A percentile compares a stretch with the other conserved stretches of the same genome.
Evolutionary conservation across 352 stramenopile species (phyloP).

Genomic region (Globisporangium nagaii): DNA sequence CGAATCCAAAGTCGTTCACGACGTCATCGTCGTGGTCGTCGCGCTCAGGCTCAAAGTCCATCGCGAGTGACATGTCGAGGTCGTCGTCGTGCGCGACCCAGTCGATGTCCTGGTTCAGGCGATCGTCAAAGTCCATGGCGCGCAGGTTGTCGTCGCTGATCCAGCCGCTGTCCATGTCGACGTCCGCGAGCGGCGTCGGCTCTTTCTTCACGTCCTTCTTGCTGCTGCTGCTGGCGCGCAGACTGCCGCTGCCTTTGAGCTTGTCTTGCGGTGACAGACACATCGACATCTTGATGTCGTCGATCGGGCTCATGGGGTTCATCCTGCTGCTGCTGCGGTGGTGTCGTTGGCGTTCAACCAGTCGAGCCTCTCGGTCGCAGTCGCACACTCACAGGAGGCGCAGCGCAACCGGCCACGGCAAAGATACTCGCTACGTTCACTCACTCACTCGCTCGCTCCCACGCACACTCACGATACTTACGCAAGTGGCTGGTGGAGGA

Average conservation of each 20-base stretch:
- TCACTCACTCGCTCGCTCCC: conserved; percentile 1
- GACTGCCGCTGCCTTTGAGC: conserved; percentile 25
- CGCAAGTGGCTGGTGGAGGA: conserved; percentile 9
- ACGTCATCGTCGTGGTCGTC: conserved; percentile 29
- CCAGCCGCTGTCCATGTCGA: conserved; percentile 52
- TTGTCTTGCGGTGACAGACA: conserved; percentile 71
- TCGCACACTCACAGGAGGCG: neutral
- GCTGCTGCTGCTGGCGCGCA: conserved; percentile 13
- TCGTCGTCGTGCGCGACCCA: conserved; percentile 73
- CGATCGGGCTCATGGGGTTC: conserved; percentile 26
- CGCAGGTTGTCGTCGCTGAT: conserved; percentile 79
- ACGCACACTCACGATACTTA: conserved; percentile 18
- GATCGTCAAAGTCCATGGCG: conserved; percentile 67
- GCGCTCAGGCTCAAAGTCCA: conserved; percentile 43
- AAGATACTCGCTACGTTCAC: neutral
- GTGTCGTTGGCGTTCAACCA: neutral
- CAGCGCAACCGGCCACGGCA: conserved; percentile 1
- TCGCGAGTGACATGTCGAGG: conserved; percentile 46
- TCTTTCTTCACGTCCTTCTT: conserved; percentile 30
- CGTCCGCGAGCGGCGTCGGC: conserved; percentile 17
- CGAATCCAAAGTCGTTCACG: conserved; percentile 65
- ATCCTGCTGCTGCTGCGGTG: neutral
- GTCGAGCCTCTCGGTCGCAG: conserved; percentile 1
- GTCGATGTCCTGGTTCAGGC: conserved; percentile 78
- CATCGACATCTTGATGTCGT: conserved; percentile 49